phyloP scores from a whole-genome alignment of 83 land plant species.

The Picea abies region DNA sequence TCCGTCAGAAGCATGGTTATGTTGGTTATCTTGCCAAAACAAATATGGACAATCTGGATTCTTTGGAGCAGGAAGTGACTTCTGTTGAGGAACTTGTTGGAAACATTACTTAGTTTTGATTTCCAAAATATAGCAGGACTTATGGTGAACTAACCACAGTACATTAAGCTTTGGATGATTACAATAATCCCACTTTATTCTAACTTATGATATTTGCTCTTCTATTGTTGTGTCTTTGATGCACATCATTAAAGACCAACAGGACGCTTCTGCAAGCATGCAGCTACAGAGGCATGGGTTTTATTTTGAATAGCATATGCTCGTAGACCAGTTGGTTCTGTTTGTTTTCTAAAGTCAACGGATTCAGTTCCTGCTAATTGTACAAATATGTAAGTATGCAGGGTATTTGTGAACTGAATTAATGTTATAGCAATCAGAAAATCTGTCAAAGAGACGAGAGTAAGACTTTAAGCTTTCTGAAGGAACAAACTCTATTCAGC shows the following conservation, averaged over 20 bases:
- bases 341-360: not conserved
- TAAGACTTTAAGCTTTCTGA: too few relatives aligned
- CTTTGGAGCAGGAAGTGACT: too few relatives aligned
- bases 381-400: too few relatives aligned
- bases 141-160: not conserved
- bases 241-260: not conserved
- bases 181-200: not conserved
- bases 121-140: not conserved
- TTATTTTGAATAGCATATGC: not conserved
- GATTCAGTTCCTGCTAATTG: not conserved
- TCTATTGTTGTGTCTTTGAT: not conserved
- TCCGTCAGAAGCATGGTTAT: not conserved
- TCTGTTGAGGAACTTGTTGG: not conserved
- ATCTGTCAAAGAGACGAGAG: too few relatives aligned
- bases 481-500: too few relatives aligned
- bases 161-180: not conserved
- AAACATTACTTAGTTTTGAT: not conserved
- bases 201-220: not conserved
- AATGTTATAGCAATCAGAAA: too few relatives aligned
- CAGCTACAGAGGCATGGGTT: not conserved
- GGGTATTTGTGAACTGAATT: too few relatives aligned
- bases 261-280: constrained; percentile 2
- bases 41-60: not conserved
- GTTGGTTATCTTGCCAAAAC: not conserved
- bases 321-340: not conserved